A percentile compares a stretch with the other conserved stretches of the same genome.
Evolutionary conservation across 1,139 yeast species (phyloP).

Genomic region (Saccharomyces hybrid): DNA sequence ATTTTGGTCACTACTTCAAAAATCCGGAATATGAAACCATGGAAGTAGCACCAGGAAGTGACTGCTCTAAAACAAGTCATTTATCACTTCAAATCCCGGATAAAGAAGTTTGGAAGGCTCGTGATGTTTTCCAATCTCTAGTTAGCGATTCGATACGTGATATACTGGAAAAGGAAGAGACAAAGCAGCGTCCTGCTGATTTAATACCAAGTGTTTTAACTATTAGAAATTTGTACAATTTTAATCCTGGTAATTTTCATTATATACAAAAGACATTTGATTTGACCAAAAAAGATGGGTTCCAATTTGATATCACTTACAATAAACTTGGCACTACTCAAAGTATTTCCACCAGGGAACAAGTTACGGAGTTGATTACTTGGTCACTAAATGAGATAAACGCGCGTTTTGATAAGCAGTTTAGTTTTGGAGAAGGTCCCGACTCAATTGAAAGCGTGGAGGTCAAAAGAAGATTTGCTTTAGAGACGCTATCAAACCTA

Average conservation of each 20-base stretch:
- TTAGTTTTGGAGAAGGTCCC: conserved; percentile 39
- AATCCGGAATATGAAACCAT: conserved; percentile 23
- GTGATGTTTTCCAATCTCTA: conserved; percentile 63
- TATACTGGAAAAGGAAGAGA: conserved; percentile 32
- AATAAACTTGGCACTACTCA: conserved; percentile 42
- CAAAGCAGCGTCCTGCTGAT: conserved; percentile 10
- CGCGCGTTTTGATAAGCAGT: conserved; percentile 47
- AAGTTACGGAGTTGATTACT: conserved; percentile 38
- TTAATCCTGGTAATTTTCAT: conserved; percentile 67
- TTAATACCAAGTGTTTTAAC: conserved; percentile 38
- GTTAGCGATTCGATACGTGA: conserved; percentile 58
- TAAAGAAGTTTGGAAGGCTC: conserved; percentile 71
- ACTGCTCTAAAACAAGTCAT: conserved; percentile 56
- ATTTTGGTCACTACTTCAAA: conserved; percentile 39
- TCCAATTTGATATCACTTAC: conserved; percentile 67
- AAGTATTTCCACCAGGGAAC: conserved; percentile 36
- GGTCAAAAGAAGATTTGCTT: conserved; percentile 53
- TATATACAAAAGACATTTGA: conserved; percentile 63
- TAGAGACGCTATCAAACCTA: conserved; percentile 72
- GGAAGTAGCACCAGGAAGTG: conserved; percentile 34
- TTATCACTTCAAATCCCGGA: conserved; percentile 64
- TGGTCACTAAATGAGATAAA: conserved; percentile 40
- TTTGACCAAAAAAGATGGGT: conserved; percentile 42
- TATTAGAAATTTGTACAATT: conserved; percentile 51
- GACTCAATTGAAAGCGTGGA: conserved; percentile 20